phyloP scores from a whole-genome alignment of 179 eudicot genomes.

The Heliamphora pulchella region DNA sequence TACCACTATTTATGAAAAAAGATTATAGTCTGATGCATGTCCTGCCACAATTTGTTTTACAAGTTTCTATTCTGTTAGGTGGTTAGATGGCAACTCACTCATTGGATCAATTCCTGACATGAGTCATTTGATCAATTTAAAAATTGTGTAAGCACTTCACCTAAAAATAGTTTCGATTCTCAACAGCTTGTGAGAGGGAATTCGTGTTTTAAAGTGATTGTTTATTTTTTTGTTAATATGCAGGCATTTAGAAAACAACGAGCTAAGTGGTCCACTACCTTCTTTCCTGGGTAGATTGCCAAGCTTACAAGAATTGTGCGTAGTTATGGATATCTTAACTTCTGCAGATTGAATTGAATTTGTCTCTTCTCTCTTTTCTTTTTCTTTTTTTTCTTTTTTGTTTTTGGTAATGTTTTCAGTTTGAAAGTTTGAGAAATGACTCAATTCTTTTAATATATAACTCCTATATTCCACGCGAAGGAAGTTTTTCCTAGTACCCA shows the following conservation, averaged over 20 bases:
- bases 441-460: no score
- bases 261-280: slow-evolving; percentile 67
- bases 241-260: slow-evolving; percentile 97
- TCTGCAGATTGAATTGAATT: neutral
- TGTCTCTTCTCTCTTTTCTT: neutral
- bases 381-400: no score
- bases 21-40: neutral
- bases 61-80: slow-evolving; percentile 36
- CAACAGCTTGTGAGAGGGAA: slow-evolving; percentile 7
- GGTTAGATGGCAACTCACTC: slow-evolving; percentile 76
- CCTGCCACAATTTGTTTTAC: slow-evolving; percentile 6
- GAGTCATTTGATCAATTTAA: slow-evolving; percentile 58
- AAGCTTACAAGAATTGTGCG: slow-evolving; percentile 81
- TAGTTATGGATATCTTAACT: slow-evolving; percentile 11
- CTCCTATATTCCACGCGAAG: neutral
- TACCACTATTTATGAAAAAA: slow-evolving; percentile 1
- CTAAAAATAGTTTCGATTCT: slow-evolving; percentile 3
- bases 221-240: slow-evolving; percentile 18
- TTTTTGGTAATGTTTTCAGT: neutral
- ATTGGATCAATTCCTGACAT: slow-evolving; percentile 77
- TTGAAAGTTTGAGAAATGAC: neutral
- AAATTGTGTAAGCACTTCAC: slow-evolving; percentile 56
- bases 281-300: slow-evolving; percentile 69
- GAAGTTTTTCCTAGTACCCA: neutral
- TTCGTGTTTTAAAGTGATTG: neutral